Evolutionary conservation across 2,329 filamentous ascomycete species (phyloP), one percentile per base, ranked within the genome.

Genomic region (Claviceps monticola): DNA sequence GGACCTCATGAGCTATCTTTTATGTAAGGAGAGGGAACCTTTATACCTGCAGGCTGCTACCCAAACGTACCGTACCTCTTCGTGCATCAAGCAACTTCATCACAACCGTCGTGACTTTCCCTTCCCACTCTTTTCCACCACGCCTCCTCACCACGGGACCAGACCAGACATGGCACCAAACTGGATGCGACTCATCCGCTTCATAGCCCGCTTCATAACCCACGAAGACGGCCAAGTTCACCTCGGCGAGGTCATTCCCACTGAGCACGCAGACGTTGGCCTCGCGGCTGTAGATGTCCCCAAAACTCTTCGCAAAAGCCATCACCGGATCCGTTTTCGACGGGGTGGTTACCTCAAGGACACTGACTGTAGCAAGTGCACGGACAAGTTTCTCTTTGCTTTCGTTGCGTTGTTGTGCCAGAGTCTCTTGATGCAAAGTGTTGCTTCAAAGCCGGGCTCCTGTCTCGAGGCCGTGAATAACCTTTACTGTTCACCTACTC

Each of bases 161-260:
- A 34, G 29, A 34, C 29, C 14, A 34, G 19, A 9, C 23, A 44
- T 44, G 42, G 4, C 42, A 7, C 13, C 42, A 14, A 23, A 44
- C 19, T 44, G 42, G 65, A 70, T 66, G 37, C 67, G 66, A 44
- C 64, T 71, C 46, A 64, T 68, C 50, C 67, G 68, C 47, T 71
- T 71, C 57, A 58, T 71, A 34, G 68, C 68, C 50, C 67, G 68
- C 47, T 71, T 71, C 57, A 58, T 71, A 34, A 68, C 68, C 36
- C 59, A 62, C 49, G 68, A 71, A 59, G 68, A 71, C 52, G 66
- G 67, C 56, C 62, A 64, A 54, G 58, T 63, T 9, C 68, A 71
- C 56, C 58, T 70, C 14, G 68, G 69, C 21, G 64, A 71, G 55
- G 56, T 71, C 21, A 63, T 68, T 52, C 23, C 34, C 23, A 58